These are phyloP conservation scores for Vanilla planifolia DNA, from an alignment of 106 monocot species.

Conservation along the genomic window DNA sequence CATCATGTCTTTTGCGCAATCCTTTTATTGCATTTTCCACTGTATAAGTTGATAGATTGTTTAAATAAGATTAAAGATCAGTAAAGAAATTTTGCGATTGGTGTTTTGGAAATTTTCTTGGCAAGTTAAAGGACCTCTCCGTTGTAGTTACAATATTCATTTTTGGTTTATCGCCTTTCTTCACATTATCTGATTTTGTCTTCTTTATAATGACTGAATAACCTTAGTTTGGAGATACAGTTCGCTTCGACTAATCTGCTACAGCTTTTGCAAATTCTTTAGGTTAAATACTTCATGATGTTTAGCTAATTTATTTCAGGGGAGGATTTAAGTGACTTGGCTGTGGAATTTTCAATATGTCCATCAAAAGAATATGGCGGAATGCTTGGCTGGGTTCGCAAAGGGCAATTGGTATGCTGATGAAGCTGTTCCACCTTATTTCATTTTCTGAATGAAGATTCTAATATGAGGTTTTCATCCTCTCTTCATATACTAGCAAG, in stretches of 20 bases:
- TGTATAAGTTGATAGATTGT: no score
- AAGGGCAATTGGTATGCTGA: constrained; percentile 78
- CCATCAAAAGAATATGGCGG: constrained; percentile 96
- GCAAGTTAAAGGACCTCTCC: no score
- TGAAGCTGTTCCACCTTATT: background rate
- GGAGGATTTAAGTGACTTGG: constrained; percentile 87
- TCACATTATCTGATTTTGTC: no score
- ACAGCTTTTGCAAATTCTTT: background rate
- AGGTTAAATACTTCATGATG: background rate
- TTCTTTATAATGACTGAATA: no score
- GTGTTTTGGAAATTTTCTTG: no score
- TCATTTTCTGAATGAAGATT: no score
- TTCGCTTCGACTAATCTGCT: background rate
- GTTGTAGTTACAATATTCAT: no score
- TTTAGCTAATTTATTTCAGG: constrained; percentile 39
- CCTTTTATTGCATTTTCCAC: background rate
- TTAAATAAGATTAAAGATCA: no score
- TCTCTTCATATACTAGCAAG: no score
- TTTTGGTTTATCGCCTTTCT: no score
- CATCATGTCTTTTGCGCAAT: background rate
- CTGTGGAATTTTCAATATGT: constrained; percentile 72
- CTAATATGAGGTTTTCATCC: no score
- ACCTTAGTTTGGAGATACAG: background rate
- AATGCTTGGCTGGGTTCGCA: constrained; percentile 92
- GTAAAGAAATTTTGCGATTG: no score